phyloP scores from a whole-genome alignment of 1,139 yeast genomes.

The Meyerozyma sp. region DNA sequence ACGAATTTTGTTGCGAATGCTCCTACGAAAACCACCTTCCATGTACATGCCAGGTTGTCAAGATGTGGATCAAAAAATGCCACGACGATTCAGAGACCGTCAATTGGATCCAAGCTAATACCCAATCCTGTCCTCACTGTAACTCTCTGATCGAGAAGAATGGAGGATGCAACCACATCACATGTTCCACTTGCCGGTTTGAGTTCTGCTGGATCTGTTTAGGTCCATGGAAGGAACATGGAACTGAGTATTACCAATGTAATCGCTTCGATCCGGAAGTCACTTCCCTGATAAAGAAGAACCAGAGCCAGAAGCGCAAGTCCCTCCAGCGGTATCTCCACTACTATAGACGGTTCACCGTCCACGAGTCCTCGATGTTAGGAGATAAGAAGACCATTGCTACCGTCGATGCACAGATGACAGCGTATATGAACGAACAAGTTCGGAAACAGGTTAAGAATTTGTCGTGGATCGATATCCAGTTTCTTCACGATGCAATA shows the following conservation, averaged over 20 bases:
- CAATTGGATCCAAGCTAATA: slow-evolving; percentile 84
- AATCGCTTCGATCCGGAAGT: slow-evolving; percentile 46
- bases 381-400: slow-evolving; percentile 64
- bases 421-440: slow-evolving; percentile 54
- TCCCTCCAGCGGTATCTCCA: slow-evolving; percentile 67
- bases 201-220: slow-evolving; percentile 95
- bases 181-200: slow-evolving; percentile 68
- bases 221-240: slow-evolving; percentile 74
- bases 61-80: slow-evolving; percentile 74
- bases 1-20: slow-evolving; percentile 79
- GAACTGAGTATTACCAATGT: slow-evolving; percentile 62
- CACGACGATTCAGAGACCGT: slow-evolving; percentile 85
- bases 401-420: slow-evolving; percentile 60
- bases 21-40: slow-evolving; percentile 78
- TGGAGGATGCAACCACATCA: slow-evolving; percentile 97
- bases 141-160: slow-evolving; percentile 64
- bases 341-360: slow-evolving; percentile 69
- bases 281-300: slow-evolving; percentile 25
- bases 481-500: slow-evolving; percentile 72
- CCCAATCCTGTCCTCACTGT: slow-evolving; percentile 78
- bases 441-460: slow-evolving; percentile 14
- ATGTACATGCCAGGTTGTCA: slow-evolving; percentile 67
- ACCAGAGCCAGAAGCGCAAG: slow-evolving; percentile 29
- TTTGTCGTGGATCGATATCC: slow-evolving; percentile 89
- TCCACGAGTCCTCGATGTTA: slow-evolving; percentile 73